Conservation (phyloP, 2,329 filamentous ascomycete genomes). For the Fusarium chaquense region DNA sequence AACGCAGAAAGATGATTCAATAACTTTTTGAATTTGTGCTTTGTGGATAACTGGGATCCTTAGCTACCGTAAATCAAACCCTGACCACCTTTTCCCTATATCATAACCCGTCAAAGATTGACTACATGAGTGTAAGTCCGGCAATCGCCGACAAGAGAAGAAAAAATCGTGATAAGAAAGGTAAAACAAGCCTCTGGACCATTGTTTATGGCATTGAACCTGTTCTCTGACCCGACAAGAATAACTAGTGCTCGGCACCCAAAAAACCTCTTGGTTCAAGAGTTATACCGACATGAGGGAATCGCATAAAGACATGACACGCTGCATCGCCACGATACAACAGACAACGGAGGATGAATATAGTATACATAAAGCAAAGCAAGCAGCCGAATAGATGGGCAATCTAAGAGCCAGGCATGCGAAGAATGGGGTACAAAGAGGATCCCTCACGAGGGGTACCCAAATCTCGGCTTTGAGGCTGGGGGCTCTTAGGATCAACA, state of each 20-base stretch:
- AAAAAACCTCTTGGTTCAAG: conserved; percentile 13
- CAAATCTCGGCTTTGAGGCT: conserved; percentile 43
- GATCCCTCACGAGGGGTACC: conserved; percentile 49
- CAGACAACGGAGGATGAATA: conserved; percentile 22
- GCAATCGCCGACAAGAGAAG: conserved; percentile 5
- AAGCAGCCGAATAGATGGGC: conserved; percentile 18
- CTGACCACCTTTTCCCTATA: conserved; percentile 28
- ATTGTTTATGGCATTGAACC: conserved; percentile 5
- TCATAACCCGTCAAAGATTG: conserved; percentile 30
- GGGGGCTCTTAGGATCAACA: conserved; percentile 52
- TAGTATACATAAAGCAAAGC: conserved; percentile 43
- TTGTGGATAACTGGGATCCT: conserved; percentile 8
- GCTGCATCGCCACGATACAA: conserved; percentile 5
- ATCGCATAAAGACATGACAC: conserved; percentile 3
- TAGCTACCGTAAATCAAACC: conserved; percentile 3
- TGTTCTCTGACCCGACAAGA: conserved; percentile 10
- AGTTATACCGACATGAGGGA: conserved; percentile 4
- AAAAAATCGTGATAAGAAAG: conserved; percentile 12
- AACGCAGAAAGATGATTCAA: background rate
- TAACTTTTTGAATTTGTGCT: conserved; percentile 21
- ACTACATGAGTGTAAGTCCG: conserved; percentile 6
- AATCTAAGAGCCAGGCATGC: conserved; percentile 52
- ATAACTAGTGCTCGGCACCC: conserved; percentile 1
- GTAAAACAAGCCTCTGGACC: background rate
- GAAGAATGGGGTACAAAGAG: conserved; percentile 57